Evolutionary conservation across 805 yeast species (phyloP).

Genomic region (Clavispora fructus): DNA sequence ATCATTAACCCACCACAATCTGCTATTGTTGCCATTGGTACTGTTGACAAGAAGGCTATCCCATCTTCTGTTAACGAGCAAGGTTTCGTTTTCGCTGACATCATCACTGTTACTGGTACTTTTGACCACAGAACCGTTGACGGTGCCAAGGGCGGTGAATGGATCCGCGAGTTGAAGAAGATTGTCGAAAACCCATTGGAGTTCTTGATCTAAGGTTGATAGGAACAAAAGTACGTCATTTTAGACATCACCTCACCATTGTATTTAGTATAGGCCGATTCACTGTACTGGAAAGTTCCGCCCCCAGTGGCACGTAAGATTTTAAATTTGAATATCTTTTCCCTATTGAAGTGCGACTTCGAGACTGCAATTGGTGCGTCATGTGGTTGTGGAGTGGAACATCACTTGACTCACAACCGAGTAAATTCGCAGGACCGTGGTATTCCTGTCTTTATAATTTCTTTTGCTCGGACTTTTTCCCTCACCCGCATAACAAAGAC

Average conservation of each 20-base stretch:
- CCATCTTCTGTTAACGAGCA: conserved; percentile 87
- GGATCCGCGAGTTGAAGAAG: conserved; percentile 86
- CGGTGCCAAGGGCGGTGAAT: conserved; percentile 98
- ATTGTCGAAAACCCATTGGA: conserved; percentile 95
- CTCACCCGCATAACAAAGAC: background rate
- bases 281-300: background rate
- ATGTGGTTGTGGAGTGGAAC: background rate
- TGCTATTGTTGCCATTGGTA: conserved; percentile 90
- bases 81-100: conserved; percentile 89
- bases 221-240: conserved; percentile 1
- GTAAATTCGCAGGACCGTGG: background rate
- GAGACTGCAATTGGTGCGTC: background rate
- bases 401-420: background rate
- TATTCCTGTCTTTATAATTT: background rate
- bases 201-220: conserved; percentile 58
- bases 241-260: background rate
- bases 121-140: conserved; percentile 97
- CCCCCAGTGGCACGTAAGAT: background rate
- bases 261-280: background rate
- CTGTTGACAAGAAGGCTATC: conserved; percentile 86
- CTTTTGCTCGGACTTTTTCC: background rate
- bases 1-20: conserved; percentile 98
- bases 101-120: conserved; percentile 89
- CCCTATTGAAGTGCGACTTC: too few relatives aligned
- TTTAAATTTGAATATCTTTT: too few relatives aligned